These are phyloP conservation scores for Russula olivacea DNA, from an alignment of 768 basidiomycete species.

Conservation along the genomic window DNA sequence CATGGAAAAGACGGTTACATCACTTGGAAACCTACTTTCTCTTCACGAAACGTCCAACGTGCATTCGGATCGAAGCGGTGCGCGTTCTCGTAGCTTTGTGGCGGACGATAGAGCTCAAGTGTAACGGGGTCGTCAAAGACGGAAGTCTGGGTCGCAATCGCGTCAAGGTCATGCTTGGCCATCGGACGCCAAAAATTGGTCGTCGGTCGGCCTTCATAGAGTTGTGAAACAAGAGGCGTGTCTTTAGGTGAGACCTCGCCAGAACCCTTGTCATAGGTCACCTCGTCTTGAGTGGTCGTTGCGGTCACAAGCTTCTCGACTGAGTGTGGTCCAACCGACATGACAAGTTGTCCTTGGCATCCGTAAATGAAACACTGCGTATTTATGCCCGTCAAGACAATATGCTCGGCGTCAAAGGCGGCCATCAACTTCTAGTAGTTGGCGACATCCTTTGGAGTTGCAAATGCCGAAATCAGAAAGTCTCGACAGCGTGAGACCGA, in stretches of 20 bases:
- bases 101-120: background rate
- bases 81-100: background rate
- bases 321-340: background rate
- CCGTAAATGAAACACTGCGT: background rate
- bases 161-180: background rate
- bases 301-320: background rate
- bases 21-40: background rate
- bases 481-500: background rate
- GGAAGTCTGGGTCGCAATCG: background rate
- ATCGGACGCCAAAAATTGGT: background rate
- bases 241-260: conserved; percentile 24
- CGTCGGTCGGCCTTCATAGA: conserved; percentile 14
- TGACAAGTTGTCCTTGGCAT: background rate
- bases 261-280: conserved; percentile 24
- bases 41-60: conserved; percentile 1
- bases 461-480: background rate
- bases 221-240: conserved; percentile 19
- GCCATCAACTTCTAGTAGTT: background rate
- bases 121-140: conserved; percentile 1
- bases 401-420: background rate
- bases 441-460: background rate
- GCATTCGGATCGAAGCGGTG: background rate
- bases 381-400: background rate
- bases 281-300: conserved; percentile 17
- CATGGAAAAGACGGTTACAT: background rate